phyloP scores from a whole-genome alignment of 2,329 filamentous ascomycete species.

The Microascus cirrosus region DNA sequence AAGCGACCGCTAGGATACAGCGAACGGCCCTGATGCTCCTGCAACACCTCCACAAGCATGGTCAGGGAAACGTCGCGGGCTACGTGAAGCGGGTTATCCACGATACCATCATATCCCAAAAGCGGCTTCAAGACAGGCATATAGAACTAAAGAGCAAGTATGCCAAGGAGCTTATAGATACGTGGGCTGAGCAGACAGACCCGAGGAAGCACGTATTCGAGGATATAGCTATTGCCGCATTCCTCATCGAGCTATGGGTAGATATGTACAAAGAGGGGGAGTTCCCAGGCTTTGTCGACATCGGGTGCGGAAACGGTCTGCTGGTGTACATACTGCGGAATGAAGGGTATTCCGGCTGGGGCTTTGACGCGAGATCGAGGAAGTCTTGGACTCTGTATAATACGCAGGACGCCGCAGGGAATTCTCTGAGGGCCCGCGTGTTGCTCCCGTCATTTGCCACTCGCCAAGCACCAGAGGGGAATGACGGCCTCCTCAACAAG shows the following conservation, averaged over 20 bases:
- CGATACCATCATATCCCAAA: constrained; percentile 68
- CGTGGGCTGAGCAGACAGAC: constrained; percentile 80
- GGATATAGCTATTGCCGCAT: constrained; percentile 81
- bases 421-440: constrained; percentile 30
- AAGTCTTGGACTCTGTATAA: constrained; percentile 76
- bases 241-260: constrained; percentile 82
- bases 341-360: constrained; percentile 79
- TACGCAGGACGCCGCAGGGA: constrained; percentile 7
- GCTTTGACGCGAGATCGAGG: constrained; percentile 78
- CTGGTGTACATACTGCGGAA: constrained; percentile 70
- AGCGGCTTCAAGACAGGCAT: constrained; percentile 73
- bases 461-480: constrained; percentile 7
- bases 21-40: constrained; percentile 61
- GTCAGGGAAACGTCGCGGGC: constrained; percentile 50
- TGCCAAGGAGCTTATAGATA: constrained; percentile 56
- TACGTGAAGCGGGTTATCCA: constrained; percentile 78
- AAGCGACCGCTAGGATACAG: constrained; percentile 34
- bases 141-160: constrained; percentile 68
- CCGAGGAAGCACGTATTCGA: constrained; percentile 92
- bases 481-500: constrained; percentile 8
- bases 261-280: constrained; percentile 56
- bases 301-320: constrained; percentile 90
- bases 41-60: constrained; percentile 61
- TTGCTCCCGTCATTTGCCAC: constrained; percentile 34
- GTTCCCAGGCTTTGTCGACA: constrained; percentile 93